Evolutionary conservation across 306 rosid genomes (phyloP).

Genomic region (Dalbergia cultrata): DNA sequence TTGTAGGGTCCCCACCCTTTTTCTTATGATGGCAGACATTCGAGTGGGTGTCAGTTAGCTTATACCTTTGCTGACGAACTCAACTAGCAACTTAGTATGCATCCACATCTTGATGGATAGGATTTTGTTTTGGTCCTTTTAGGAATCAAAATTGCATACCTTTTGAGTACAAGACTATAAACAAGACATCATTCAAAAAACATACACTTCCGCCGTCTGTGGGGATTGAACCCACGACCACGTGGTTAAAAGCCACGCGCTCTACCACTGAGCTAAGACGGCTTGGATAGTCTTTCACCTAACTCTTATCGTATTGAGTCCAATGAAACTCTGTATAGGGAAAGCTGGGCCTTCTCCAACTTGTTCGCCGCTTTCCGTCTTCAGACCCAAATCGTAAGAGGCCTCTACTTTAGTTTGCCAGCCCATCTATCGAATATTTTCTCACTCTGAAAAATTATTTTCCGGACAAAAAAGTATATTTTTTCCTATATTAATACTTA

Average conservation of each 20-base stretch:
- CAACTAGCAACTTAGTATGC: constrained; percentile 24
- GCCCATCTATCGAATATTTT: neutral
- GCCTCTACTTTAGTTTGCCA: neutral
- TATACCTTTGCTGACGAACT: constrained; percentile 47
- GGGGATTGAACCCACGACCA: too few species aligned
- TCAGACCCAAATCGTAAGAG: neutral
- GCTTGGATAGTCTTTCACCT: too few species aligned
- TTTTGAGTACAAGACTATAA: neutral
- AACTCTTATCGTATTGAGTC: too few species aligned
- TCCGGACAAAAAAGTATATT: too few species aligned
- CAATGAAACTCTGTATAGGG: too few species aligned
- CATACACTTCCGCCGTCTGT: too few species aligned
- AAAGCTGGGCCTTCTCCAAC: too few species aligned
- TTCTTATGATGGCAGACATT: constrained; percentile 43
- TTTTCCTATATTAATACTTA: too few species aligned
- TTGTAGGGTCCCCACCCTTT: constrained; percentile 48
- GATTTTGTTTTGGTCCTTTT: neutral
- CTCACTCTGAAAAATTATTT: too few species aligned
- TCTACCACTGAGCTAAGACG: too few species aligned
- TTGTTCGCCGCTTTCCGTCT: neutral
- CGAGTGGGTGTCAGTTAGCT: constrained; percentile 49
- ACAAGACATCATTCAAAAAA: too few species aligned
- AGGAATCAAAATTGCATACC: neutral
- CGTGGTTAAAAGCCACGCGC: too few species aligned
- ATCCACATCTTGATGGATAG: constrained; percentile 31